A percentile compares a stretch with the other conserved stretches of the same genome.
Conservation (phyloP, 495 filamentous ascomycete genomes). For the Talaromyces liani region DNA sequence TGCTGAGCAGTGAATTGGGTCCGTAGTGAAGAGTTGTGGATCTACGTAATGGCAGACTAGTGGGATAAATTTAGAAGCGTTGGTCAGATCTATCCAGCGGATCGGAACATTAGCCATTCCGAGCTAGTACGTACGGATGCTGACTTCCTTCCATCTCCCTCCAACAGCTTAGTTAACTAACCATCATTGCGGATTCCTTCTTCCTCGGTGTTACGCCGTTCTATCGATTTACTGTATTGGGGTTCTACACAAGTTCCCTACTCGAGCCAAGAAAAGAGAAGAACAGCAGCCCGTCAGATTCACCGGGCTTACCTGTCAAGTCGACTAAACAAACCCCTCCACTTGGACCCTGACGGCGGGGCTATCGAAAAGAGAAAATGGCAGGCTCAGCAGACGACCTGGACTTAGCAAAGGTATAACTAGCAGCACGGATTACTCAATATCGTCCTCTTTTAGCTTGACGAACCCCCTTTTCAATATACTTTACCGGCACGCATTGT, state of each 20-base stretch:
- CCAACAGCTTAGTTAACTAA: neutral
- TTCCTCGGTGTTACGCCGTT: neutral
- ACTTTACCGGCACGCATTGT: neutral
- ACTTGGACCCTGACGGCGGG: neutral
- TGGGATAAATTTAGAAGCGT: neutral
- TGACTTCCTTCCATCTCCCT: neutral
- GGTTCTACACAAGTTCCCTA: neutral
- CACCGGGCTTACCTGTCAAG: neutral
- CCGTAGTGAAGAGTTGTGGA: neutral
- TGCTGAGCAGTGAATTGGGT: too few species aligned
- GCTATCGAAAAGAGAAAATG: neutral
- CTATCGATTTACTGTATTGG: neutral
- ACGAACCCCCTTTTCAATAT: neutral
- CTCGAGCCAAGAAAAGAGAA: neutral
- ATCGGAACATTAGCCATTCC: neutral
- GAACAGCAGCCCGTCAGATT: neutral
- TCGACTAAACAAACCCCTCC: neutral
- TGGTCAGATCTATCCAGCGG: neutral
- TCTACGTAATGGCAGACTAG: neutral
- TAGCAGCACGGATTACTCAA: neutral
- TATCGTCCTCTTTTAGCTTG: neutral
- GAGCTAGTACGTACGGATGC: neutral
- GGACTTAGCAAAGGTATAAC: constrained; percentile 5
- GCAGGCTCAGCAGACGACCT: neutral
- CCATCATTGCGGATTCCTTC: neutral